phyloP scores from a whole-genome alignment of 345 rosid genomes.

The Leavenworthia alabamica region DNA sequence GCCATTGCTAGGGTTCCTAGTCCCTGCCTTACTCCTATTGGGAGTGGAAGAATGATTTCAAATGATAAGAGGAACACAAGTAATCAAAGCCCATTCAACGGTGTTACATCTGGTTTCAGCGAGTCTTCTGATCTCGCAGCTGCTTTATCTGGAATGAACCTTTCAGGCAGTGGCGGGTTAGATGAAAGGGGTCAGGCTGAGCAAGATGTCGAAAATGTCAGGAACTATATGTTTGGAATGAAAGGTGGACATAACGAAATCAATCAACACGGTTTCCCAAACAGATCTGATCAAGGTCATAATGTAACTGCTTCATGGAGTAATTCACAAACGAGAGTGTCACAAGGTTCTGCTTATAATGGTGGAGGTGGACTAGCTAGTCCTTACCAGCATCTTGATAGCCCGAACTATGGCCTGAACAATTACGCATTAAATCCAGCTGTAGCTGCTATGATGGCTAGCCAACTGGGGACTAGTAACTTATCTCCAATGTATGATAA shows the following conservation, averaged over 20 bases:
- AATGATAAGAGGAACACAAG: constrained; percentile 54
- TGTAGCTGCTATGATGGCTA: constrained; percentile 50
- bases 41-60: constrained; percentile 52
- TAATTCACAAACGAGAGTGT: constrained; percentile 51
- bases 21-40: constrained; percentile 81
- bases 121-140: constrained; percentile 58
- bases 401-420: constrained; percentile 40
- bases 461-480: constrained; percentile 56
- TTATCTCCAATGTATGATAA: constrained; percentile 63
- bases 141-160: constrained; percentile 64
- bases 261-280: constrained; percentile 39
- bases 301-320: constrained; percentile 34
- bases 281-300: constrained; percentile 35
- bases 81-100: constrained; percentile 48
- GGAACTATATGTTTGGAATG: constrained; percentile 45
- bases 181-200: constrained; percentile 42
- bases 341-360: constrained; percentile 51
- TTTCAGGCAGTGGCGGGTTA: constrained; percentile 41
- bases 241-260: constrained; percentile 40
- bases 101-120: constrained; percentile 40
- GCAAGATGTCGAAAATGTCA: constrained; percentile 43
- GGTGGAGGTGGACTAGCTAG: constrained; percentile 42
- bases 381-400: constrained; percentile 47
- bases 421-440: constrained; percentile 56
- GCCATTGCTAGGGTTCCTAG: constrained; percentile 73